Evolutionary conservation across 352 stramenopile genomes (phyloP).

Genomic region (Pythium monospermum): DNA sequence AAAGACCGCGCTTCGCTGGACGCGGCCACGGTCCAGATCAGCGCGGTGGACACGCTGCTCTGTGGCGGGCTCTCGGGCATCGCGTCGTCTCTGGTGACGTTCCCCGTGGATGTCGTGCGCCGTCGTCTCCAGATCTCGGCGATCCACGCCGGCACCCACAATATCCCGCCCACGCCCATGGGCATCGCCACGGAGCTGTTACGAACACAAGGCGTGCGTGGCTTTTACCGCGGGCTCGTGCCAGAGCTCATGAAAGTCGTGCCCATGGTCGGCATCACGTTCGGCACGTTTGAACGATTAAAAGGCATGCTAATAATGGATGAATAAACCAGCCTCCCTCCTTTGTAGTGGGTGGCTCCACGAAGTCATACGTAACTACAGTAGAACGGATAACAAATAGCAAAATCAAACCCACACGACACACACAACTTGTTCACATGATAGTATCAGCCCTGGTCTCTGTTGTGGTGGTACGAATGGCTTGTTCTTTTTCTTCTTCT

Average conservation of each 20-base stretch:
- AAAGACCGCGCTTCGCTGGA: constrained; percentile 19
- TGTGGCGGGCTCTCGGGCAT: constrained; percentile 90
- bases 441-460: no score
- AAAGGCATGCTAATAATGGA: constrained; percentile 88
- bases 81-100: constrained; percentile 91
- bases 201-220: constrained; percentile 58
- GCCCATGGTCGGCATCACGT: constrained; percentile 96
- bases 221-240: constrained; percentile 88
- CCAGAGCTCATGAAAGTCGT: constrained; percentile 96
- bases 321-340: no score
- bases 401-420: no score
- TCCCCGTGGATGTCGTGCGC: constrained; percentile 94
- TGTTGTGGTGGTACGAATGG: no score
- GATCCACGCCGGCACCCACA: constrained; percentile 63
- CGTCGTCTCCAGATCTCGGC: constrained; percentile 93
- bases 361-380: no score
- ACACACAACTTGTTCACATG: no score
- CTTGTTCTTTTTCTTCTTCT: no score
- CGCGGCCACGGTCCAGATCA: constrained; percentile 25
- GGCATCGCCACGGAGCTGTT: constrained; percentile 76
- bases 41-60: constrained; percentile 83
- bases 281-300: constrained; percentile 93
- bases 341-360: no score
- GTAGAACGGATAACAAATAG: no score
- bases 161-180: constrained; percentile 61